Evolutionary conservation across 345 rosid species (phyloP).

Genomic region (Anastatica hierochuntica): DNA sequence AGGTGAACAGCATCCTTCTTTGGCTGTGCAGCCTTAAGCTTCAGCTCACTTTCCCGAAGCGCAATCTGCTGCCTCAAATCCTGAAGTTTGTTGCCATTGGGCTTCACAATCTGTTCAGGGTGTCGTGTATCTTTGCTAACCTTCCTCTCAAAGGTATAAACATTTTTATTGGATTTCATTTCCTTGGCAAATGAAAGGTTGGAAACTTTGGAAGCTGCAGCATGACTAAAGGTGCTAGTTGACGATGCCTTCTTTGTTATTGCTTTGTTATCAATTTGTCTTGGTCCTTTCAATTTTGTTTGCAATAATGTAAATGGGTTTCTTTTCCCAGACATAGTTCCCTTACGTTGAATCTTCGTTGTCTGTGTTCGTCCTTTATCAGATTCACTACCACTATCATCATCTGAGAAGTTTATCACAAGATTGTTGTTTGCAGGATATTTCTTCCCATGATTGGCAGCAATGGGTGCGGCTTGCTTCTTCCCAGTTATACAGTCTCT

Average conservation of each 20-base stretch:
- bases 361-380: constrained; percentile 29
- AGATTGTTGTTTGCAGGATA: constrained; percentile 51
- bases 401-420: constrained; percentile 84
- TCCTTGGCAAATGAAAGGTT: constrained; percentile 16
- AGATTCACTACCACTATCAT: constrained; percentile 74
- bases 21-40: constrained; percentile 55
- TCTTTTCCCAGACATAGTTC: constrained; percentile 22
- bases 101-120: constrained; percentile 32
- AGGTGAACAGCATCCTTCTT: constrained; percentile 34
- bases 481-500: constrained; percentile 34
- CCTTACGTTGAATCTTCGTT: constrained; percentile 27
- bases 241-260: constrained; percentile 36
- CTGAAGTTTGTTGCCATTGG: constrained; percentile 43
- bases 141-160: constrained; percentile 27
- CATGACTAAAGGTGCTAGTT: constrained; percentile 37
- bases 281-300: constrained; percentile 27
- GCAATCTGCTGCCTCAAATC: constrained; percentile 95
- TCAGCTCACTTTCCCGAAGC: constrained; percentile 68
- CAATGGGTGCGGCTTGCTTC: constrained; percentile 29
- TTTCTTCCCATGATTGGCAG: constrained; percentile 35
- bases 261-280: constrained; percentile 28
- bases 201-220: constrained; percentile 29
- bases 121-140: constrained; percentile 34
- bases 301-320: constrained; percentile 24
- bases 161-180: constrained; percentile 30